These are phyloP conservation scores for Paspalum vaginatum DNA, from an alignment of 176 grass and related monocot species.

Conservation along the genomic window DNA sequence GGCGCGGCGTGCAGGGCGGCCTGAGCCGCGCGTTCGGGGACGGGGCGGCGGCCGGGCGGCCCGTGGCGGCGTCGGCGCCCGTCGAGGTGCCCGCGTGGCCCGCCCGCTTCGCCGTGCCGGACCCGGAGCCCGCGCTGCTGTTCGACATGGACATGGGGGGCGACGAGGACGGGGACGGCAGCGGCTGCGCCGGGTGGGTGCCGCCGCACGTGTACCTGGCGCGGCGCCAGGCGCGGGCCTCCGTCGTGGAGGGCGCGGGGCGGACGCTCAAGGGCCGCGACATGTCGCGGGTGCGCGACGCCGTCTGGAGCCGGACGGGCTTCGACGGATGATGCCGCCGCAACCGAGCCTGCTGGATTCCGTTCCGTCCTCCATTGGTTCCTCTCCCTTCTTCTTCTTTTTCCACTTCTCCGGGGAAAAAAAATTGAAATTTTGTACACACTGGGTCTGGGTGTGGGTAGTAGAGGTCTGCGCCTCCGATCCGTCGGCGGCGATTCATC, in stretches of 20 bases:
- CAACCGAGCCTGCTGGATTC: too few species aligned
- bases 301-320: constrained; percentile 89
- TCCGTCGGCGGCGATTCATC: not conserved
- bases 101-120: constrained; percentile 10
- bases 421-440: constrained; percentile 9
- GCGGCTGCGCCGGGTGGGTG: constrained; percentile 43
- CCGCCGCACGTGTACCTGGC: constrained; percentile 85
- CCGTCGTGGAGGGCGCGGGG: constrained; percentile 81
- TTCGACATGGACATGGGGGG: constrained; percentile 25
- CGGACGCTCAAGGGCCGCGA: constrained; percentile 93
- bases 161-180: not conserved
- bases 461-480: not conserved
- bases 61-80: constrained; percentile 67
- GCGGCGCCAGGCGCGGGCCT: constrained; percentile 62
- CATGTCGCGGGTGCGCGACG: constrained; percentile 85
- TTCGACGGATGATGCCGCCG: constrained; percentile 61
- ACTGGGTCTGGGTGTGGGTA: not conserved
- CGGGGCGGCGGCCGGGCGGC: constrained; percentile 12
- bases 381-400: not conserved
- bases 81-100: constrained; percentile 69
- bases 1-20: constrained; percentile 29
- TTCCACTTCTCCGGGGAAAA: too few species aligned
- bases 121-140: constrained; percentile 7
- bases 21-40: constrained; percentile 55
- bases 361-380: not conserved